Evolutionary conservation across 2,329 filamentous ascomycete genomes (phyloP).

Genomic region (Ophiostoma himal-ulmi): DNA sequence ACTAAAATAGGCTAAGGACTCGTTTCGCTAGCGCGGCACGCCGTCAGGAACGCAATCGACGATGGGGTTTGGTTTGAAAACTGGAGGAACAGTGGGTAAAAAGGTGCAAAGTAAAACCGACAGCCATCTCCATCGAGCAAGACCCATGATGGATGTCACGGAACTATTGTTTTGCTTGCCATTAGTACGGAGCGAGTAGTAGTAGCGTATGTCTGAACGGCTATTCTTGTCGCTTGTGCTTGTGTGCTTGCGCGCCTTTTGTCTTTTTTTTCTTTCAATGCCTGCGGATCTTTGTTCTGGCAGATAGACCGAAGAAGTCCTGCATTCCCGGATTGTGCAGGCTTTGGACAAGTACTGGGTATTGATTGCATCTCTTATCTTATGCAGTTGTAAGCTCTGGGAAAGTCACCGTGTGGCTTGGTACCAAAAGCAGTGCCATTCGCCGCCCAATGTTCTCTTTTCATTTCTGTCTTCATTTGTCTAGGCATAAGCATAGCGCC

Average conservation of each 20-base stretch:
- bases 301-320: neutral
- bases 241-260: neutral
- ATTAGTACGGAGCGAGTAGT: neutral
- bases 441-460: conserved; percentile 13
- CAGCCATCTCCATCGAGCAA: conserved; percentile 8
- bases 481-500: neutral
- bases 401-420: neutral
- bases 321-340: neutral
- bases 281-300: neutral
- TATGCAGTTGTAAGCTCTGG: no score
- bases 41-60: conserved; percentile 22
- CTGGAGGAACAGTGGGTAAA: neutral
- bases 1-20: conserved; percentile 1
- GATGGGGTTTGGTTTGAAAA: conserved; percentile 15
- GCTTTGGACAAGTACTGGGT: neutral
- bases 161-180: conserved; percentile 1
- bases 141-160: conserved; percentile 4
- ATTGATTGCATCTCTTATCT: no score
- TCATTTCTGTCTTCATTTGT: neutral
- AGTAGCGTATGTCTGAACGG: neutral
- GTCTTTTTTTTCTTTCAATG: neutral
- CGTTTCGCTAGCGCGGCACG: conserved; percentile 20
- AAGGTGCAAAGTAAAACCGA: conserved; percentile 4
- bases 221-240: neutral
- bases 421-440: conserved; percentile 19